Base-by-base conservation (phyloP, 768 basidiomycete species). In the Lentinula aciculospora region DNA sequence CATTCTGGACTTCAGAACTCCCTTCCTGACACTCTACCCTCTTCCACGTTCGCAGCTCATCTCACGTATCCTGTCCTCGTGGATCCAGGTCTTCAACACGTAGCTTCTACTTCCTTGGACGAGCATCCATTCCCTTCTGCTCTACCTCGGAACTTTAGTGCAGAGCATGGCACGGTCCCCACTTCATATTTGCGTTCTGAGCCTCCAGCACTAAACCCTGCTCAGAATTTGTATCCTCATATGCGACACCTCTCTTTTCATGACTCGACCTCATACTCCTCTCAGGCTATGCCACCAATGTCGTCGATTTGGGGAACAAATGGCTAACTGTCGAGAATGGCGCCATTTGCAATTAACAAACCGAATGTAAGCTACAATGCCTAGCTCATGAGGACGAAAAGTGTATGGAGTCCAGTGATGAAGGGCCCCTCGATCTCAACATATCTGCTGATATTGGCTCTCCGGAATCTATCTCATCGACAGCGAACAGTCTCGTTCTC, bases 231-330 rank as follows among this genome's bases (percentile, higher is more conserved):
- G 2, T 68, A 69, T 45, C 70, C 32, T 9, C 49, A 72, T 57
- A 54, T 64, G 7, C 67, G 68, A 10, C 67, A 71, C 29, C 44
- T 65, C 3, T 68, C 73, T 29, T 63, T 71, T 27, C 65, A 69
- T 48, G 69, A 71, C 42, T 61, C 70, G 42, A 65, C 69, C 25
- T 46, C 68, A 25, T 53, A 58, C 47, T 67, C 69, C 10, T 63
- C 66, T 36, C 68, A 66, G 46, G 49, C 66, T 19, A 62, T 68
- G 8, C 68, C 71, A 5, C 56, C 69, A 3, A 66, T 72, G 58
- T 68, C 73, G 9, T 73, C 72, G 54, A 47, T 69, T 8, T 74
- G 73, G 74, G 65, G 71, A 28, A 71, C 70, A 56, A 67, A 59
- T 54, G 71, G 73, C 28, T 74, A 63, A 66, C 29, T n/a, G 27